Percentiles rank a stretch among this genome's conserved stretches.
Conservation (phyloP, 2,329 filamentous ascomycete genomes). For the Curvularia sp. region DNA sequence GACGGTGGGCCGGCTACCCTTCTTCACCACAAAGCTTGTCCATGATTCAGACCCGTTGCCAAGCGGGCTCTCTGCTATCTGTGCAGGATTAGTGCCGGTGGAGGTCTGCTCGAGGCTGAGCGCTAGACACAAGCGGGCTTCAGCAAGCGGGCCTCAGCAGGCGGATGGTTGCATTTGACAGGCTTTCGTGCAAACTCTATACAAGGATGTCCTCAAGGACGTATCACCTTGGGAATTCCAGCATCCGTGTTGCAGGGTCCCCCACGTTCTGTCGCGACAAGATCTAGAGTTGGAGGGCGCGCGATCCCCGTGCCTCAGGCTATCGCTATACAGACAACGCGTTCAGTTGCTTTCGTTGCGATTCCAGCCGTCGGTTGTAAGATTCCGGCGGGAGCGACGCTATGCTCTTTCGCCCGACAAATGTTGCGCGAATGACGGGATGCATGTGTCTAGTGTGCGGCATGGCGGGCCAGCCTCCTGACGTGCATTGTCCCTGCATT, state of each 20-base stretch:
- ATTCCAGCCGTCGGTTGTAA: neutral
- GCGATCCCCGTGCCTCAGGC: neutral
- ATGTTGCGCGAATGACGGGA: neutral
- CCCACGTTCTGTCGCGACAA: neutral
- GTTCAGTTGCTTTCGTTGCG: neutral
- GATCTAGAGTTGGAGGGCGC: constrained; percentile 1
- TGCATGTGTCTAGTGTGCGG: neutral
- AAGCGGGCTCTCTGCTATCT: constrained; percentile 12
- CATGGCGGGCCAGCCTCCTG: neutral
- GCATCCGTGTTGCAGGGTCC: constrained; percentile 3
- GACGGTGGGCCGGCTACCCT: constrained; percentile 6
- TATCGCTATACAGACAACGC: neutral
- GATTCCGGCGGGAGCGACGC: neutral
- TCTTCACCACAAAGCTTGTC: constrained; percentile 6
- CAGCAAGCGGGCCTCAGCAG: constrained; percentile 2
- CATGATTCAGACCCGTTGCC: constrained; percentile 16
- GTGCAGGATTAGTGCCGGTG: constrained; percentile 11
- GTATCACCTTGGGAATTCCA: neutral
- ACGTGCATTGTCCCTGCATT: neutral
- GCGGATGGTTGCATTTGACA: constrained; percentile 17
- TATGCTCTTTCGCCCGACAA: neutral
- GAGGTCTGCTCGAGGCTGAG: constrained; percentile 6
- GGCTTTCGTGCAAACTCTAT: constrained; percentile 11
- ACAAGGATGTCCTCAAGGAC: neutral
- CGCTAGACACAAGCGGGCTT: constrained; percentile 9